Conservation (phyloP, 179 eudicot species). For the Actinidia chinensis region DNA sequence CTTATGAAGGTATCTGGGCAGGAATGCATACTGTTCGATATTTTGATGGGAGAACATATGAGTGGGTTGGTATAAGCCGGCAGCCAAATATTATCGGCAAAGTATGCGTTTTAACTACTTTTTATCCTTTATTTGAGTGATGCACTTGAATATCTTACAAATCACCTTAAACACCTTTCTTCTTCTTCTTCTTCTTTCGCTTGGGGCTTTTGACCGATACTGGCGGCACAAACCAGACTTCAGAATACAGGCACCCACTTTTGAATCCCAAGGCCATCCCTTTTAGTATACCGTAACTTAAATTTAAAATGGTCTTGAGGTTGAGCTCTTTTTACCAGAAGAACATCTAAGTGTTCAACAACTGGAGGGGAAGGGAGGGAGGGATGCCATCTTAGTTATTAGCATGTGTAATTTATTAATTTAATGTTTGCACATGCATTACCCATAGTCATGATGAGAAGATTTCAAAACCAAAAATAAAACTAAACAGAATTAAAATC, state of each 20-base stretch:
- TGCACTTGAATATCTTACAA: background rate
- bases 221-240: background rate
- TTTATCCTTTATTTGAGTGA: slow-evolving; percentile 9
- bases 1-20: slow-evolving; percentile 80
- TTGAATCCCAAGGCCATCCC: background rate
- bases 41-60: slow-evolving; percentile 94
- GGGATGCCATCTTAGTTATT: background rate
- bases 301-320: background rate
- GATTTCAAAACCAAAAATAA: no score
- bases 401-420: background rate
- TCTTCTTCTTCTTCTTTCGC: background rate
- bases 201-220: background rate
- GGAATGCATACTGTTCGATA: slow-evolving; percentile 97
- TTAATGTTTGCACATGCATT: background rate
- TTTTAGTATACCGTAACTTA: background rate
- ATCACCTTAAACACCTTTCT: background rate
- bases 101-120: slow-evolving; percentile 37
- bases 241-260: background rate
- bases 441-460: no score
- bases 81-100: slow-evolving; percentile 96
- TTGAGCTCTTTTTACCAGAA: background rate
- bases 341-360: background rate
- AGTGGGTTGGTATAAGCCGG: slow-evolving; percentile 97
- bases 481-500: no score
- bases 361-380: background rate